Conservation (phyloP, 352 stramenopile species). For the Phytophthora aleatoria region DNA sequence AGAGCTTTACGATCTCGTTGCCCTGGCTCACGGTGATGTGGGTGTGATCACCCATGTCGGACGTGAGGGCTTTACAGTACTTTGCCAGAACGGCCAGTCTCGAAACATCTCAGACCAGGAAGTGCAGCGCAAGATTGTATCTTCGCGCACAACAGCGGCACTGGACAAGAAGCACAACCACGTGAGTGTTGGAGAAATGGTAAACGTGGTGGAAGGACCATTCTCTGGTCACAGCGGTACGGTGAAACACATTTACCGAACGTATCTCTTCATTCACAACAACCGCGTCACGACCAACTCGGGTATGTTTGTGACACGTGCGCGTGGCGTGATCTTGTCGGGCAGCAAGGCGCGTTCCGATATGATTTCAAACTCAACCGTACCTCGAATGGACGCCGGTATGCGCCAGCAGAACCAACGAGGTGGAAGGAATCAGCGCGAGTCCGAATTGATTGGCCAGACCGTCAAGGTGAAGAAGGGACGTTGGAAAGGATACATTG, state of each 20-base stretch:
- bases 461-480: conserved; percentile 93
- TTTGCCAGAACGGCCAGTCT: conserved; percentile 86
- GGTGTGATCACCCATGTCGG: conserved; percentile 92
- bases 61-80: conserved; percentile 85
- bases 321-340: conserved; percentile 80
- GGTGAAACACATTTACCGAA: conserved; percentile 91
- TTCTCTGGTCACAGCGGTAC: conserved; percentile 87
- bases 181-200: conserved; percentile 89
- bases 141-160: conserved; percentile 75
- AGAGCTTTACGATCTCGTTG: conserved; percentile 90
- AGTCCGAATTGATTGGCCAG: conserved; percentile 87
- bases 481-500: conserved; percentile 93
- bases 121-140: conserved; percentile 89
- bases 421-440: conserved; percentile 57
- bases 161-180: conserved; percentile 92
- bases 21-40: conserved; percentile 85
- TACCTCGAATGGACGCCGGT: conserved; percentile 62
- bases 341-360: conserved; percentile 87
- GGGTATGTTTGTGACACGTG: conserved; percentile 89
- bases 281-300: conserved; percentile 90
- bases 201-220: conserved; percentile 87
- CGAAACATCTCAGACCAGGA: conserved; percentile 88
- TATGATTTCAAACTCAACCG: conserved; percentile 86
- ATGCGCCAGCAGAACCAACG: conserved; percentile 51
- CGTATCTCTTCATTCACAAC: conserved; percentile 91